phyloP scores from a whole-genome alignment of 345 rosid genomes.

The Pugionium cornutum region DNA sequence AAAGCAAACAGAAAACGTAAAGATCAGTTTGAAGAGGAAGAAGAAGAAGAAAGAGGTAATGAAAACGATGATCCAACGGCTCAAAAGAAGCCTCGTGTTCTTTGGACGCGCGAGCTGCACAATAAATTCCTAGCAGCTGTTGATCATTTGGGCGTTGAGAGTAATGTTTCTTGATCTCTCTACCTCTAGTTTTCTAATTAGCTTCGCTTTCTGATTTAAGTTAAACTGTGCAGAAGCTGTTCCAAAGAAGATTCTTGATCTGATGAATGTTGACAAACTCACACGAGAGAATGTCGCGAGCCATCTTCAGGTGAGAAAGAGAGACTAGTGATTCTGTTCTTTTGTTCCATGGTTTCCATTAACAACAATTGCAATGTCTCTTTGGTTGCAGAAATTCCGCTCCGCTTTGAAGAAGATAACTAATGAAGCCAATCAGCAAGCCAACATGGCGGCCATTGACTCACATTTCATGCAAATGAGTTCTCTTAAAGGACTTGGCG shows the following conservation, averaged over 20 bases:
- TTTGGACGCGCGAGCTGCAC: slow-evolving; percentile 83
- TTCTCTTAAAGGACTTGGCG: slow-evolving; percentile 55
- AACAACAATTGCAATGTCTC: not conserved
- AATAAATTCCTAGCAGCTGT: slow-evolving; percentile 74
- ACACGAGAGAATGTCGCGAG: slow-evolving; percentile 93
- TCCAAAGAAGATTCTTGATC: slow-evolving; percentile 88
- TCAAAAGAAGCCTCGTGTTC: slow-evolving; percentile 83
- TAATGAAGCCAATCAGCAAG: slow-evolving; percentile 41
- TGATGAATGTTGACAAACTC: slow-evolving; percentile 84
- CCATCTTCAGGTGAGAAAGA: slow-evolving; percentile 72
- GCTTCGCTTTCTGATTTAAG: slow-evolving; percentile 16
- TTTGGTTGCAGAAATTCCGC: slow-evolving; percentile 34
- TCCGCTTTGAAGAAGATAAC: slow-evolving; percentile 29
- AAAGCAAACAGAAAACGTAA: slow-evolving; percentile 64
- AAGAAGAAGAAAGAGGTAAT: slow-evolving; percentile 58
- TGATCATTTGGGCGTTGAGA: slow-evolving; percentile 74
- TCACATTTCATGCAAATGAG: slow-evolving; percentile 56
- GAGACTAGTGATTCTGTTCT: not conserved
- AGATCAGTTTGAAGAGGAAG: slow-evolving; percentile 53
- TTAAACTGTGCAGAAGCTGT: slow-evolving; percentile 69
- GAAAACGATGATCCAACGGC: slow-evolving; percentile 64
- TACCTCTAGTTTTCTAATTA: not conserved
- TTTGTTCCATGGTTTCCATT: not conserved
- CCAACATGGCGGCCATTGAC: slow-evolving; percentile 46
- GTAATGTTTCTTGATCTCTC: slow-evolving; percentile 48